These are phyloP conservation scores for Houttuynia cordata DNA, from an alignment of 164 flowering plant species.

Conservation along the genomic window DNA sequence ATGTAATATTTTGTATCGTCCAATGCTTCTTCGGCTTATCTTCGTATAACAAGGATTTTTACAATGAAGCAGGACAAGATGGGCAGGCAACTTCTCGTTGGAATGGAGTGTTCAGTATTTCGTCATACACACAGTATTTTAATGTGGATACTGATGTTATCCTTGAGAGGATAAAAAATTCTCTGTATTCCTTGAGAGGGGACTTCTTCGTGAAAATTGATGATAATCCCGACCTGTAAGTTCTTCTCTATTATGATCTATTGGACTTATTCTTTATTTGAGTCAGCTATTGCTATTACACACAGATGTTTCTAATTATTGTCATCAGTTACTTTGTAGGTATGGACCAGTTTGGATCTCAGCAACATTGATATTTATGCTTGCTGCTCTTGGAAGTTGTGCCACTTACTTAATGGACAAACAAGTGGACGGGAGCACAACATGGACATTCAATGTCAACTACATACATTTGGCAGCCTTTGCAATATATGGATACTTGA, in stretches of 20 bases:
- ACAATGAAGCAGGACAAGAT: constrained; percentile 38
- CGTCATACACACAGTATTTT: constrained; percentile 82
- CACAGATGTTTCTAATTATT: not conserved
- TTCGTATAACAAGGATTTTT: not conserved
- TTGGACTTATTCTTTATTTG: not conserved
- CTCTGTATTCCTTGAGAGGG: constrained; percentile 57
- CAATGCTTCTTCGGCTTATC: not conserved
- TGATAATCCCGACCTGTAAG: constrained; percentile 95
- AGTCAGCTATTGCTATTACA: not conserved
- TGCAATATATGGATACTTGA: constrained; percentile 58
- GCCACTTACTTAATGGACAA: constrained; percentile 76
- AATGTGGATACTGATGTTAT: constrained; percentile 91
- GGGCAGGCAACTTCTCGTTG: constrained; percentile 55
- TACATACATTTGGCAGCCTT: constrained; percentile 64
- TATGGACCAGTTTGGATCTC: constrained; percentile 92
- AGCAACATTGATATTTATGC: constrained; percentile 73
- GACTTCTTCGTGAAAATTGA: constrained; percentile 85
- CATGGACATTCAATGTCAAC: constrained; percentile 84
- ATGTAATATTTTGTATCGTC: no score
- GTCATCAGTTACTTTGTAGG: constrained; percentile 20
- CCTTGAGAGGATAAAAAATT: constrained; percentile 62
- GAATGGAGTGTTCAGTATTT: constrained; percentile 69
- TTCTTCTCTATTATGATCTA: constrained; percentile 3
- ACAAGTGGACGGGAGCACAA: constrained; percentile 24
- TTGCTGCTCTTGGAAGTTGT: constrained; percentile 89